These are phyloP conservation scores for Capsicum baccatum DNA, from an alignment of 257 asterid species.

Conservation along the genomic window DNA sequence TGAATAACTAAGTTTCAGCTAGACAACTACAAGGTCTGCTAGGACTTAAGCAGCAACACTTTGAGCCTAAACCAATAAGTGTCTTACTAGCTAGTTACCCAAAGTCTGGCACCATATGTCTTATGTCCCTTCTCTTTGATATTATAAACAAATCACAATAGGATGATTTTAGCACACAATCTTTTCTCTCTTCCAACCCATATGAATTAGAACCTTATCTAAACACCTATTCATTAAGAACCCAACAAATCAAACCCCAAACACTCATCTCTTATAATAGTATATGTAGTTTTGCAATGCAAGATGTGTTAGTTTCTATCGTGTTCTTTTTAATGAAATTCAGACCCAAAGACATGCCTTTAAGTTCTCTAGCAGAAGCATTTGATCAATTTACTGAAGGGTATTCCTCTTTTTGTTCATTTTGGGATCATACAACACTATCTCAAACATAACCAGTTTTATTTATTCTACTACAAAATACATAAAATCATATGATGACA, in stretches of 20 bases:
- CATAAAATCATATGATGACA: too few species aligned
- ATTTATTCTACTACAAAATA: too few species aligned
- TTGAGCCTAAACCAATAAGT: conserved; percentile 28
- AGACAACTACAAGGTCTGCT: conserved; percentile 32
- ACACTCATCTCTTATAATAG: conserved; percentile 17
- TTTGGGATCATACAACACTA: too few species aligned
- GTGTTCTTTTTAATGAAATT: conserved; percentile 42
- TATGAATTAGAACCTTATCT: conserved; percentile 34
- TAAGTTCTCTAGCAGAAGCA: conserved; percentile 40
- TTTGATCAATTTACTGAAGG: conserved; percentile 43
- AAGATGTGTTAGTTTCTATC: conserved; percentile 47
- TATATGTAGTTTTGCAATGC: conserved; percentile 37
- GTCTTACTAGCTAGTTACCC: conserved; percentile 35
- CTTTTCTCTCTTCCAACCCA: conserved; percentile 10
- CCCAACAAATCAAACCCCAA: conserved; percentile 34
- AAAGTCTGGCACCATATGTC: conserved; percentile 42
- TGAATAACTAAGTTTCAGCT: too few species aligned
- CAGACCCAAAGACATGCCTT: not conserved
- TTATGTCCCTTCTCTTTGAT: conserved; percentile 38
- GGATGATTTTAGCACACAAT: not conserved
- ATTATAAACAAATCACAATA: conserved; percentile 12
- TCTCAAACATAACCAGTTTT: too few species aligned
- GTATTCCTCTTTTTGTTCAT: not conserved
- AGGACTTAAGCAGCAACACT: conserved; percentile 34
- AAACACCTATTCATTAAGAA: conserved; percentile 30